Base-by-base conservation (phyloP, 345 rosid species). In the Odontarrhena argentea region DNA sequence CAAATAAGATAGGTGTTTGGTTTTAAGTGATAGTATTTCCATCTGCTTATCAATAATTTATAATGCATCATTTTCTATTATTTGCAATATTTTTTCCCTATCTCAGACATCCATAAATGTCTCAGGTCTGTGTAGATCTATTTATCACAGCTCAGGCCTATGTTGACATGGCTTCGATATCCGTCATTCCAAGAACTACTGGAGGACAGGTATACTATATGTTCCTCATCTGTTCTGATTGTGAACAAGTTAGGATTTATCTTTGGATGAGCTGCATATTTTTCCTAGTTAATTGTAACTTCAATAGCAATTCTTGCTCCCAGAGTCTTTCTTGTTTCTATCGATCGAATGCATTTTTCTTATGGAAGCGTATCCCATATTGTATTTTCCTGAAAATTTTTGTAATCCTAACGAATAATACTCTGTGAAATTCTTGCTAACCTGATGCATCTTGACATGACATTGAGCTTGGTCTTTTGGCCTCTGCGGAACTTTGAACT, bases 101-200 rank as follows among this genome's bases (percentile, higher is more conserved):
- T 65, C 63, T 55, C 60, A 65, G 44, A 32, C 57, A 41, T 71
- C 52, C 36, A 36, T 32, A 63, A 15, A 44, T 56, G 56, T 58
- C 68, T 47, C 90, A 95, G 99, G 99, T 91, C 69, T 95, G 97
- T 66, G 97, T 95, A 66, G 99, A 95, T 61, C 55, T 95, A 70
- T 95, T 95, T 64, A 77, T 95, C 65, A 88, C 97, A 68, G 71
- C 87, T 78, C 97, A 95, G 82, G 79, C 82, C 51, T 91, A 95
- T 60, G 85, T 89, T 53, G 99, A 95, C 77, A 84, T 89, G 65
- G 93, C 96, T 64, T 95, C 99, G 38, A 76, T 89, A 64, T 84
- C 96, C 50, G 96, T 82, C 47, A 85, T 95, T 69, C 97, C 99
- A 32, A 85, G 82, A 81, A 91, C 89, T 24, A 88, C 97, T 42